These are phyloP conservation scores for Ceratonia siliqua DNA, from an alignment of 306 rosid genomes.

Conservation along the genomic window DNA sequence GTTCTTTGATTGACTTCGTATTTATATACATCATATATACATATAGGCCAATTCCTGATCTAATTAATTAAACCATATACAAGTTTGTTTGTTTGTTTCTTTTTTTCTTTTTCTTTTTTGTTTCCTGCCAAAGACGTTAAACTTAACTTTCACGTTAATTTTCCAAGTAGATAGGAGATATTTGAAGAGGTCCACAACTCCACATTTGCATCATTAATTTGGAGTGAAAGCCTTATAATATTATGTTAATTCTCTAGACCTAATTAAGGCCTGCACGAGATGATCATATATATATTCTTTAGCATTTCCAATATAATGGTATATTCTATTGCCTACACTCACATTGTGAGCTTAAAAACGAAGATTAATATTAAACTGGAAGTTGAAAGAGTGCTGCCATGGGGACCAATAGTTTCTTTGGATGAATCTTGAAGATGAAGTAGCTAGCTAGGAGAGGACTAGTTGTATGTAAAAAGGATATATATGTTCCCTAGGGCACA, in stretches of 20 bases:
- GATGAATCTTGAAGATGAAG: neutral
- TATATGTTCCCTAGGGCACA: neutral
- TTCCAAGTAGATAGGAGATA: neutral
- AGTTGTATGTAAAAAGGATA: neutral
- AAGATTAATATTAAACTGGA: neutral
- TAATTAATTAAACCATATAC: neutral
- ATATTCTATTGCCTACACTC: neutral
- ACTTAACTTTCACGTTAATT: constrained; percentile 33
- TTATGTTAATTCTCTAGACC: constrained; percentile 16
- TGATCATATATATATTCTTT: neutral
- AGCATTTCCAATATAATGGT: neutral
- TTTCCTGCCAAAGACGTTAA: constrained; percentile 8
- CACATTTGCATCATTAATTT: constrained; percentile 8
- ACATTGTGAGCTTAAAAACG: neutral
- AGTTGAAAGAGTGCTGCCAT: neutral
- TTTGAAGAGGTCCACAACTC: constrained; percentile 40
- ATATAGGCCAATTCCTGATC: constrained; percentile 25
- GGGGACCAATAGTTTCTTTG: neutral
- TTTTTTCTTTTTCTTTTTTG: neutral
- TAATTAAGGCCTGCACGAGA: constrained; percentile 19
- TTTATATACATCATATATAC: constrained; percentile 29
- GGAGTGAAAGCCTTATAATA: constrained; percentile 6
- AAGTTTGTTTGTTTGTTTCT: neutral
- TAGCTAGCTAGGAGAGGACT: neutral
- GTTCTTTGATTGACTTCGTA: constrained; percentile 10